Evolutionary conservation across 2,329 filamentous ascomycete genomes (phyloP).

Genomic region (Zarea fungicola): DNA sequence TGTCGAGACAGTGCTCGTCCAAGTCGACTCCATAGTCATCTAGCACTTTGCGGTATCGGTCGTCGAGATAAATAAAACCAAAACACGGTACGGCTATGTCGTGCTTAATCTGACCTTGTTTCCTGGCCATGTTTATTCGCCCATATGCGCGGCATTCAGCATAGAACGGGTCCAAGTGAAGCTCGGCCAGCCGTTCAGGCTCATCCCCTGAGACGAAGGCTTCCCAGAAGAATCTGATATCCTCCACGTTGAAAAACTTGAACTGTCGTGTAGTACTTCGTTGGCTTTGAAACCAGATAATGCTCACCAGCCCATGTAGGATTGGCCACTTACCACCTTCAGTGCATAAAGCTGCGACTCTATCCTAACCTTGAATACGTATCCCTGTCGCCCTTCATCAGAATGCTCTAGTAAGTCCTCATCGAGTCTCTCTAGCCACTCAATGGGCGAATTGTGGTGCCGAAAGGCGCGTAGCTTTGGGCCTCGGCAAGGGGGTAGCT

Average conservation of each 20-base stretch:
- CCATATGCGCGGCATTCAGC: conserved; percentile 6
- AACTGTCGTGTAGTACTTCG: conserved; percentile 12
- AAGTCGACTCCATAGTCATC: background rate
- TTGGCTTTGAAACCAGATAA: background rate
- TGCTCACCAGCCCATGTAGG: background rate
- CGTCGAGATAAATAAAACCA: background rate
- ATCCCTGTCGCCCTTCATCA: conserved; percentile 12
- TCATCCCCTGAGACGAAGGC: background rate
- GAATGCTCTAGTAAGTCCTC: conserved; percentile 1
- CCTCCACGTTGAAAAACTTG: conserved; percentile 16
- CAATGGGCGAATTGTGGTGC: conserved; percentile 16
- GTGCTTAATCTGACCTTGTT: background rate
- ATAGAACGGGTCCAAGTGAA: conserved; percentile 3
- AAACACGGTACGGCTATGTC: background rate
- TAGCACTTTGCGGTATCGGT: background rate
- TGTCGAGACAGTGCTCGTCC: background rate
- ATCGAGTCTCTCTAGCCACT: conserved; percentile 19
- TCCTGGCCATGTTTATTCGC: background rate
- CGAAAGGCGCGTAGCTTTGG: conserved; percentile 17
- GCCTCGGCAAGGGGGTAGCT: conserved; percentile 16
- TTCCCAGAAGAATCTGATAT: background rate
- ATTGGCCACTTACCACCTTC: conserved; percentile 16
- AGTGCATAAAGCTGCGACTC: conserved; percentile 16
- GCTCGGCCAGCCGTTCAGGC: background rate
- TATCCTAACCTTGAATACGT: conserved; percentile 18